Conservation (phyloP, 1,284 basidiomycete genomes). For the Boletus sp. region DNA sequence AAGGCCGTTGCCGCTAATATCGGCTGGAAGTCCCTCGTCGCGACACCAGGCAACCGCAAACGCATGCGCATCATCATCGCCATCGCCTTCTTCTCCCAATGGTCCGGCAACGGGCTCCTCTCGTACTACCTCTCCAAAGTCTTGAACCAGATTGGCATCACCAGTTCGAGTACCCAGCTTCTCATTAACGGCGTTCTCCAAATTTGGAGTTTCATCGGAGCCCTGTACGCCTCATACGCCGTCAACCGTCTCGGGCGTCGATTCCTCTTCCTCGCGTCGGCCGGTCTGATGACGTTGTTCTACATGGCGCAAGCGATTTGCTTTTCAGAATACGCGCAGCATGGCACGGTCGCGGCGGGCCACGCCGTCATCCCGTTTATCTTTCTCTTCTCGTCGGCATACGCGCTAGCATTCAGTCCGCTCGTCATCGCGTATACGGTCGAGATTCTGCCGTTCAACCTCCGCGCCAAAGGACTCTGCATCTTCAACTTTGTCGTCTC, state of each 20-base stretch:
- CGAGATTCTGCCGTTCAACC: conserved; percentile 67
- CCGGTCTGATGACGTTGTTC: conserved; percentile 63
- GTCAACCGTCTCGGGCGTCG: conserved; percentile 61
- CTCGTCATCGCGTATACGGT: conserved; percentile 72
- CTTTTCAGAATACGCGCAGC: conserved; percentile 56
- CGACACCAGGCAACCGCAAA: conserved; percentile 62
- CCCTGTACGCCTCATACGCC: conserved; percentile 53
- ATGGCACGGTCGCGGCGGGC: conserved; percentile 43
- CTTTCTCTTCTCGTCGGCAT: conserved; percentile 67
- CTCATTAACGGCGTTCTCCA: conserved; percentile 72
- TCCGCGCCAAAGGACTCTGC: conserved; percentile 78
- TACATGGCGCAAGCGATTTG: conserved; percentile 72
- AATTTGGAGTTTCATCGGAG: conserved; percentile 69
- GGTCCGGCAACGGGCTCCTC: conserved; percentile 73
- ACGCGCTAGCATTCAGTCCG: conserved; percentile 70
- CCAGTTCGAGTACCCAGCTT: conserved; percentile 53
- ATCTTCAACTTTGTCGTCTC: conserved; percentile 69
- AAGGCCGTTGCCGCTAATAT: conserved; percentile 48
- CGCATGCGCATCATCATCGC: conserved; percentile 69
- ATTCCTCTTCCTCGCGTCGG: conserved; percentile 58
- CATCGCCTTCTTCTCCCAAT: conserved; percentile 69
- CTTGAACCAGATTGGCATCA: conserved; percentile 68
- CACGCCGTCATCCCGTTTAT: conserved; percentile 74
- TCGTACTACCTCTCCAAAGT: conserved; percentile 76
- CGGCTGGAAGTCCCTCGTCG: conserved; percentile 59